Conservation (phyloP, 2,329 filamentous ascomycete species). For the Thermothelomyces thermophilus region DNA sequence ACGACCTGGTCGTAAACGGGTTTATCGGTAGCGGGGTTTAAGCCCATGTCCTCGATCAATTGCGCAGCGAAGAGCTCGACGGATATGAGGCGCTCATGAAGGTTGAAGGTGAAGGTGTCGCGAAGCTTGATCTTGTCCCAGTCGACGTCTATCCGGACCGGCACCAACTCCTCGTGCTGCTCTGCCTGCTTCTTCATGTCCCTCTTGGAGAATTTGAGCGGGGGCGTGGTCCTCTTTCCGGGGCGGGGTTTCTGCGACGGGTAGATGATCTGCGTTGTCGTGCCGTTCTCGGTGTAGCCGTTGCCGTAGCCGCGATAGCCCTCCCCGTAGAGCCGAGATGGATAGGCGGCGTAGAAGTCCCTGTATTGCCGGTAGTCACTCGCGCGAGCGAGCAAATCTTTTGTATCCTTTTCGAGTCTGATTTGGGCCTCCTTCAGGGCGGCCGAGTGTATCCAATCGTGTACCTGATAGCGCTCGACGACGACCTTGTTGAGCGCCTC, state of each 20-base stretch:
- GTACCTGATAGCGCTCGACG: slow-evolving; percentile 48
- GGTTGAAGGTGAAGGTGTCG: slow-evolving; percentile 98
- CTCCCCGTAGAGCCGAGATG: slow-evolving; percentile 55
- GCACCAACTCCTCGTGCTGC: slow-evolving; percentile 84
- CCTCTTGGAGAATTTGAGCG: slow-evolving; percentile 68
- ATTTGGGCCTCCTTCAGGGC: slow-evolving; percentile 46
- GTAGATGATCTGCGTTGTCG: slow-evolving; percentile 68
- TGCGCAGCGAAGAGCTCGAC: slow-evolving; percentile 81
- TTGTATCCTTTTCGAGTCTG: slow-evolving; percentile 50
- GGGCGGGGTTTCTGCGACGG: slow-evolving; percentile 68
- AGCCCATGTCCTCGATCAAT: slow-evolving; percentile 82
- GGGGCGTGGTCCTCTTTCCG: slow-evolving; percentile 67
- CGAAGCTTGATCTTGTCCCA: slow-evolving; percentile 92
- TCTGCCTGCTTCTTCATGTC: slow-evolving; percentile 83
- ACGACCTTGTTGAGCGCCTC: slow-evolving; percentile 48
- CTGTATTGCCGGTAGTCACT: slow-evolving; percentile 62
- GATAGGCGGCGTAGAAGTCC: slow-evolving; percentile 50
- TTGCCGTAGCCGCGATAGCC: slow-evolving; percentile 91
- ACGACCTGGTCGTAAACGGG: slow-evolving; percentile 55
- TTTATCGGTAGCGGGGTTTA: slow-evolving; percentile 63
- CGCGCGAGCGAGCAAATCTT: slow-evolving; percentile 59
- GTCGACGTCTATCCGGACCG: slow-evolving; percentile 86
- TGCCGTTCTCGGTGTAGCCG: slow-evolving; percentile 66
- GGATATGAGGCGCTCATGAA: slow-evolving; percentile 79
- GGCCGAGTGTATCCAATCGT: slow-evolving; percentile 49